Evolutionary conservation across 179 eudicot species (phyloP), one percentile per base, ranked within the genome.

Genomic region (Silene vulgaris): DNA sequence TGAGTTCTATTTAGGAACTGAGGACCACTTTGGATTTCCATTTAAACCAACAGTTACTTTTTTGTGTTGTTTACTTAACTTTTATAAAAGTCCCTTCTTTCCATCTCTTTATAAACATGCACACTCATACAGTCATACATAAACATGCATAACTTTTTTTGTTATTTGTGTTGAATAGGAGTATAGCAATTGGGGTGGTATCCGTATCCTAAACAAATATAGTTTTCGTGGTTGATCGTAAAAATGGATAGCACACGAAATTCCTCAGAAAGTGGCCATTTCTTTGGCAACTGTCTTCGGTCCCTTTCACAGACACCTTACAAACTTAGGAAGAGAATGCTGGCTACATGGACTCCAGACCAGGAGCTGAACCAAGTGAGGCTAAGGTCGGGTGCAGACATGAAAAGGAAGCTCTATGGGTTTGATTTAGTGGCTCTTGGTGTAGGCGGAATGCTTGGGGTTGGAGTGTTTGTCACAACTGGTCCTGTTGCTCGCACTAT

Each of bases 391-490:
- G 97, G 97, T 79, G 89, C 93, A 52, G 91, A 91, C 84, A 91
- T 91, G 97, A 89, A 88, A 74, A 84, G 97, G 70, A 88, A 84
- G 79, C 90, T 89, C 59, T 50, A 56, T 45, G 87, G 93, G 89
- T 87, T 84, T 32, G 94, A 91, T 69, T 80, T 91, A 79, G 82
- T 88, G 3, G 88, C 92, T 70, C 89, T 91, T 71, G 94, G 97
- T 26, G 73, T 88, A 2, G 92, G 97, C 16, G 97, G 97, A 75
- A 91, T 91, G 97, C 89, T 91, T 32, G 97, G 97, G 5, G 97
- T 84, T 69, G 94, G 97, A 50, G 94, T 91, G 54, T 91, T 91
- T 76, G 97, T 89, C 37, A 89, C 92, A 0, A 89, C 92, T 20
- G 97, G 97, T 20, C 86, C 76, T 1, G 97, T 88, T 21, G 90